Evolutionary conservation across 345 rosid species (phyloP), one percentile per base, ranked within the genome.

Genomic region (Ceriops zippeliana): DNA sequence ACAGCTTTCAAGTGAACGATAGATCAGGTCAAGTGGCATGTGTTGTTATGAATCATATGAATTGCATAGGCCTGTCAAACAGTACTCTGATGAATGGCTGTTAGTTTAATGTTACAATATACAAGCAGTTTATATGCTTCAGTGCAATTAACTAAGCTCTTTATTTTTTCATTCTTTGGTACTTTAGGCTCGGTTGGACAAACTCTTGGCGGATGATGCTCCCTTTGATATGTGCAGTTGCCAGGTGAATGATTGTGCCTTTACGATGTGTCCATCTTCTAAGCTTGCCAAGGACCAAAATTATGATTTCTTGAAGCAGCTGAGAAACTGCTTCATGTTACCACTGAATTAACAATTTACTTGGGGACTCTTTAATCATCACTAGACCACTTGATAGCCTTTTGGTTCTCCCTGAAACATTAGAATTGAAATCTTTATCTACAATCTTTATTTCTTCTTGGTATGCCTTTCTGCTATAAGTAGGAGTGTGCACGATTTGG

Each of bases 221-320:
- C 99, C 97, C 67, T 92, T 95, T 74, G 98, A 95, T 80, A 80
- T 92, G 65, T 89, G 96, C 85, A 95, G 98, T 82, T 95, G 99
- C 81, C 99, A 95, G 92, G 99, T 90, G 74, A 78, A 51, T 81
- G 56, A 28, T 61, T 2, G 35, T 19, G 24, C 60, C 47, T 67
- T 47, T 63, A 24, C 51, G 27, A 6, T 35, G 2, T 27, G 7
- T 13, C 46, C 17, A 10, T 38, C 30, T 63, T 53, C 5, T 11
- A 53, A 27, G 37, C 22, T 31, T 70, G 22, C 19, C 61, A 28
- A 30, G 20, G 4, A 32, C 20, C 35, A 6, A 24, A 10, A 38
- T 27, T 35, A 9, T 62, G 16, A 15, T 58, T 6, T 47, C 56
- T 17, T 26, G 35, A 68, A 58, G 51, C 19, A 58, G 26, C n/a